These are phyloP conservation scores for Neonectria faginata DNA, from an alignment of 2,329 filamentous ascomycete genomes.

Conservation along the genomic window DNA sequence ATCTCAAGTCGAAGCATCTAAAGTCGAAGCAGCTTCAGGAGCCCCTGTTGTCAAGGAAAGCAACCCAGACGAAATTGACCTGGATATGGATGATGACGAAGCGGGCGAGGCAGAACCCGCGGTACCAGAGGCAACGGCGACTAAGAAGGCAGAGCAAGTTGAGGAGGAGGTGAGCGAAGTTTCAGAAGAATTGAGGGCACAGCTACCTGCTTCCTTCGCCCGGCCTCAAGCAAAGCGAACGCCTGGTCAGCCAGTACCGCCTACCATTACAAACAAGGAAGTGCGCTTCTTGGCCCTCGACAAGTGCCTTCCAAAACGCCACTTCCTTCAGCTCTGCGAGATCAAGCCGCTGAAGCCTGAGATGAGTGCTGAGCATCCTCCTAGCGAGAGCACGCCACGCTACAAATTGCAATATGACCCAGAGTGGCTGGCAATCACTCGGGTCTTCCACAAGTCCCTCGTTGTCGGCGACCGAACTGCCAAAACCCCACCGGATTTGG, in stretches of 20 bases:
- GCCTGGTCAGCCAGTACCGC: constrained; percentile 73
- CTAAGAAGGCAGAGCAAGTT: constrained; percentile 18
- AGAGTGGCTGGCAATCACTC: constrained; percentile 95
- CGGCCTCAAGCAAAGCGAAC: constrained; percentile 54
- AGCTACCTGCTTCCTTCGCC: constrained; percentile 82
- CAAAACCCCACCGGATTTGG: constrained; percentile 68
- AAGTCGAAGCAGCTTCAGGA: constrained; percentile 12
- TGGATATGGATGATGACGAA: constrained; percentile 71
- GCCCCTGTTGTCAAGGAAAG: constrained; percentile 36
- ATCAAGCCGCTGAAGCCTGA: constrained; percentile 62
- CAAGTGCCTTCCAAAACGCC: constrained; percentile 83
- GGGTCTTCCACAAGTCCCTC: constrained; percentile 78
- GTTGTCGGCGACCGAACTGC: constrained; percentile 70
- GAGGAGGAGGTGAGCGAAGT: constrained; percentile 54
- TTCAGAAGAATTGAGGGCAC: constrained; percentile 73
- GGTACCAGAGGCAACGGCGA: neutral
- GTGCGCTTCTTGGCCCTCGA: constrained; percentile 91
- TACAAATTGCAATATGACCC: constrained; percentile 82
- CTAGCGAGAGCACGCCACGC: constrained; percentile 51
- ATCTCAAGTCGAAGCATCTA: constrained; percentile 27
- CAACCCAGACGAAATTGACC: constrained; percentile 78
- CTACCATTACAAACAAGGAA: constrained; percentile 79
- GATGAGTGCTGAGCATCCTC: constrained; percentile 35
- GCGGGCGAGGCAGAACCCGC: constrained; percentile 29
- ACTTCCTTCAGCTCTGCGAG: constrained; percentile 84